These are phyloP conservation scores for Ogataea pini DNA, from an alignment of 805 yeast genomes.

Conservation along the genomic window DNA sequence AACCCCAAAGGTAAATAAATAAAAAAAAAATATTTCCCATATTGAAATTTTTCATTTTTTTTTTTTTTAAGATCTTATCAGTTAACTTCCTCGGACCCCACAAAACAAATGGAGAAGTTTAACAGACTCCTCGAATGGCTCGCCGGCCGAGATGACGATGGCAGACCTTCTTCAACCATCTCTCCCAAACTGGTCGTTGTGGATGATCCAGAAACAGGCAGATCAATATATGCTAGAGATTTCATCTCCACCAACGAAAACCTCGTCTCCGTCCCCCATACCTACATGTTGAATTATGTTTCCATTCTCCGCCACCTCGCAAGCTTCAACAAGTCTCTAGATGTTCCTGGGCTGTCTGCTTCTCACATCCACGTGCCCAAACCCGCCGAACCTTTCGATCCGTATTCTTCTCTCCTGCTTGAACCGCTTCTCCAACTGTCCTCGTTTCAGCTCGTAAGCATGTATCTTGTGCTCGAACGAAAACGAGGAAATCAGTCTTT, in stretches of 20 bases:
- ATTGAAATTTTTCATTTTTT: not conserved
- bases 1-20: not conserved
- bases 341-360: slow-evolving; percentile 20
- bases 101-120: slow-evolving; percentile 18
- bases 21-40: not conserved
- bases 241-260: slow-evolving; percentile 42
- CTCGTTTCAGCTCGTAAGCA: slow-evolving; percentile 60
- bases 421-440: slow-evolving; percentile 44
- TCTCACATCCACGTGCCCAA: slow-evolving; percentile 29
- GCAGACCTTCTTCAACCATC: slow-evolving; percentile 28
- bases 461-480: slow-evolving; percentile 50
- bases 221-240: slow-evolving; percentile 55
- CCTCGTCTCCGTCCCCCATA: slow-evolving; percentile 57
- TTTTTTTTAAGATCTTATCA: not conserved
- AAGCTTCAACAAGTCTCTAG: slow-evolving; percentile 33
- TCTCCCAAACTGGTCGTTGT: slow-evolving; percentile 43
- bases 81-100: not conserved
- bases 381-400: not conserved
- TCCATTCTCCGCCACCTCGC: slow-evolving; percentile 50
- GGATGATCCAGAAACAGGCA: slow-evolving; percentile 52
- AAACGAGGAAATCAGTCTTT: slow-evolving; percentile 43
- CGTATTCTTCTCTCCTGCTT: slow-evolving; percentile 18
- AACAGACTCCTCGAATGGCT: slow-evolving; percentile 37
- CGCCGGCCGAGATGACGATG: slow-evolving; percentile 7
- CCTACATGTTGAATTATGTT: slow-evolving; percentile 57